Evolutionary conservation across 2,329 filamentous ascomycete genomes (phyloP).

Genomic region (Ophiocordyceps polyrhachis-furcata): DNA sequence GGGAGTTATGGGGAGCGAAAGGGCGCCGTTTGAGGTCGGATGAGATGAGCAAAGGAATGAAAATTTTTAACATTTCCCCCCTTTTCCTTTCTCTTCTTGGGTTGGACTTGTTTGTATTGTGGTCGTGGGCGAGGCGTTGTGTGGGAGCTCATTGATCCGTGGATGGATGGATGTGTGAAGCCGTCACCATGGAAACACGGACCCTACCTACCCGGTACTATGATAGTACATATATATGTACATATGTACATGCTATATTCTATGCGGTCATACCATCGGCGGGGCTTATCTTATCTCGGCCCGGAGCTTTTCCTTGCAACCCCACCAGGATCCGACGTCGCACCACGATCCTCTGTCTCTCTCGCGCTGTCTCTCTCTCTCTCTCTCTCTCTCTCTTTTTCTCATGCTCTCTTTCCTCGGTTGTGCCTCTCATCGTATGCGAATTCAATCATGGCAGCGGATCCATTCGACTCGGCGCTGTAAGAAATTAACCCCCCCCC

Average conservation of each 20-base stretch:
- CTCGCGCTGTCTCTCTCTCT: slow-evolving; percentile 4
- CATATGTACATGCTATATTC: too few relatives aligned
- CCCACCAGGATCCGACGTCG: too few relatives aligned
- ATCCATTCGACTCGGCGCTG: slow-evolving; percentile 62
- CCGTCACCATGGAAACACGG: too few relatives aligned
- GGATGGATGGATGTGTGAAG: too few relatives aligned
- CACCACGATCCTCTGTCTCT: background rate
- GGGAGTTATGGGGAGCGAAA: too few relatives aligned
- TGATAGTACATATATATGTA: too few relatives aligned
- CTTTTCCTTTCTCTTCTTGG: too few relatives aligned
- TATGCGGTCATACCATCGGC: background rate
- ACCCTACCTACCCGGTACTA: too few relatives aligned
- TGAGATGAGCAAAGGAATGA: too few relatives aligned
- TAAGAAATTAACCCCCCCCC: too few relatives aligned
- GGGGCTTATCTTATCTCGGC: background rate
- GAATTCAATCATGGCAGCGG: slow-evolving; percentile 9
- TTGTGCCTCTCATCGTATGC: background rate
- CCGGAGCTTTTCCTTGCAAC: background rate
- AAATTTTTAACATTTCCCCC: too few relatives aligned
- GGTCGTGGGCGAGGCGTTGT: slow-evolving; percentile 1
- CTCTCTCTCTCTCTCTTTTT: background rate
- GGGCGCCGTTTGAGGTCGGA: too few relatives aligned
- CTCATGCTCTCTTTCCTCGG: background rate
- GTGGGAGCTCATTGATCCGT: background rate
- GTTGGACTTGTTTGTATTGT: background rate